Evolutionary conservation across 1,284 basidiomycete species (phyloP).

Genomic region (Inonotus hispidus): DNA sequence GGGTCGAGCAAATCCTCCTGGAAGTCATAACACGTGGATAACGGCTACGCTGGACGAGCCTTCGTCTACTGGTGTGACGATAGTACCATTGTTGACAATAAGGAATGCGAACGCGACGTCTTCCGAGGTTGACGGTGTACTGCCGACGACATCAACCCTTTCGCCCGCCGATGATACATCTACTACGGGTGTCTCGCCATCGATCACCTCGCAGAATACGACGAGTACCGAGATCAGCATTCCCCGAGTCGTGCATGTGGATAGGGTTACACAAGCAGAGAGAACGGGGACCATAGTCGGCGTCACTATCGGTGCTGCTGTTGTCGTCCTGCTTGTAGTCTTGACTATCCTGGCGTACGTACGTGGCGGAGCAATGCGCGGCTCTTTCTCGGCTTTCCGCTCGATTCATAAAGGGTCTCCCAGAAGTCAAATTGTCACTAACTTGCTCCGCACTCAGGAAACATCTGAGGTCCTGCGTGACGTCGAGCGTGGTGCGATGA

Average conservation of each 20-base stretch:
- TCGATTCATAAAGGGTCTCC: neutral
- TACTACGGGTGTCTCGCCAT: neutral
- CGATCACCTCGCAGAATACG: neutral
- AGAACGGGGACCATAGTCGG: neutral
- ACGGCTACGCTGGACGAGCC: constrained; percentile 5
- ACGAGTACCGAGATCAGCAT: neutral
- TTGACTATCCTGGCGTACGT: neutral
- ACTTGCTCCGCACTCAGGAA: neutral
- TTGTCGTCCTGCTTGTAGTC: neutral
- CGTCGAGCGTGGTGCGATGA: neutral
- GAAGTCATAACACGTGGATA: constrained; percentile 9
- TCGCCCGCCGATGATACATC: neutral
- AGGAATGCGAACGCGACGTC: neutral
- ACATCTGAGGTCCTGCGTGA: neutral
- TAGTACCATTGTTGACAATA: constrained; percentile 2
- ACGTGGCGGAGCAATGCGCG: neutral
- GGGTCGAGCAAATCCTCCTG: neutral
- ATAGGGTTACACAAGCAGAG: neutral
- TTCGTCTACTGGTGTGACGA: constrained; percentile 2
- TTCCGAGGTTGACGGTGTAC: neutral
- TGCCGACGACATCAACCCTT: neutral
- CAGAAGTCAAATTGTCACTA: neutral
- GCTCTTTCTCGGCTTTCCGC: neutral
- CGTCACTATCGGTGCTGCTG: neutral
- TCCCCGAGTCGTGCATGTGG: neutral